Percentiles rank a stretch among this genome's conserved stretches.
Evolutionary conservation across 1,139 yeast species (phyloP).

Genomic region (Suhomyces bokatorum): DNA sequence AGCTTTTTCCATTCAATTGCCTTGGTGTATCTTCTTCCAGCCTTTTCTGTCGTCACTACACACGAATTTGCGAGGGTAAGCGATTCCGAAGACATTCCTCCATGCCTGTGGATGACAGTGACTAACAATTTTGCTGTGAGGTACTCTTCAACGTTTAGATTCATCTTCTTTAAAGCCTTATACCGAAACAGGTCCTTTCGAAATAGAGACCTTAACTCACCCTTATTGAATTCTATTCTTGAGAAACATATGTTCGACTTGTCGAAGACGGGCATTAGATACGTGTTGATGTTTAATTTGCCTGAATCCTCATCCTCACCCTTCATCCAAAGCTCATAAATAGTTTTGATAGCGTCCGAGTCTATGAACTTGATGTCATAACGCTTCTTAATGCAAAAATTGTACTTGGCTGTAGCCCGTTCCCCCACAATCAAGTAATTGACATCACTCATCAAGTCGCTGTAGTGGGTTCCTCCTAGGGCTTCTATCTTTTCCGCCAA

Average conservation of each 20-base stretch:
- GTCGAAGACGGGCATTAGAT: slow-evolving; percentile 46
- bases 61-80: slow-evolving; percentile 53
- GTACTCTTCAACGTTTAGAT: slow-evolving; percentile 23
- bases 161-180: slow-evolving; percentile 11
- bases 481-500: slow-evolving; percentile 44
- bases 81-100: slow-evolving; percentile 61
- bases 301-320: slow-evolving; percentile 42
- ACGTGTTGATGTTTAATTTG: slow-evolving; percentile 20
- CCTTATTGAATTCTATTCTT: slow-evolving; percentile 38
- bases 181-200: slow-evolving; percentile 14
- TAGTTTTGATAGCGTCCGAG: slow-evolving; percentile 44
- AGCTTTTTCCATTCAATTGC: slow-evolving; percentile 71
- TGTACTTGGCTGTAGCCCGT: slow-evolving; percentile 65
- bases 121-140: slow-evolving; percentile 25
- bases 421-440: slow-evolving; percentile 68
- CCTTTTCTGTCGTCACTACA: slow-evolving; percentile 52
- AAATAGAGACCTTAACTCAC: slow-evolving; percentile 13
- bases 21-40: slow-evolving; percentile 63
- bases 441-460: slow-evolving; percentile 68
- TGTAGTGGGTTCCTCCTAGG: slow-evolving; percentile 65
- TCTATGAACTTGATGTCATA: slow-evolving; percentile 58
- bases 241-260: slow-evolving; percentile 54
- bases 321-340: slow-evolving; percentile 54
- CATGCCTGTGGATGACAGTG: slow-evolving; percentile 46
- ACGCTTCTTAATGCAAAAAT: slow-evolving; percentile 59